Base-by-base conservation (phyloP, 176 grass and related monocot genomes). In the Otatea glauca region DNA sequence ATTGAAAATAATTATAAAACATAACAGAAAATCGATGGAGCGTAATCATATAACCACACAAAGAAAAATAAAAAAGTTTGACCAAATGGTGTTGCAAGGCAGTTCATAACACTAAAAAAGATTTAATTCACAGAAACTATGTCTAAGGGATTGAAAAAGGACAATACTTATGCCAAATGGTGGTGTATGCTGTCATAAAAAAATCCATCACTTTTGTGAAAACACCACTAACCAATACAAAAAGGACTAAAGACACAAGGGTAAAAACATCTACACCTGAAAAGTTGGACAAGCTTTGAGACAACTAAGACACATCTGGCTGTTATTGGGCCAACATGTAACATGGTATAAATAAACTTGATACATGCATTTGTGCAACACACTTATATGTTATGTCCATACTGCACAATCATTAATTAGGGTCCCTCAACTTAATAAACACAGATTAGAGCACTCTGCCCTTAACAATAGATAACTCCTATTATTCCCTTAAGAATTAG, bases 361-460 rank as follows among this genome's bases (percentile, higher is more conserved):
- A 80, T 21, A 17, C 14, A 25, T 61, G 18, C 24, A 21, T 7
- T 66, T 74, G 15, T 37, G 20, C 17, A 51, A 51, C 62, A 83
- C 47, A 69, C 64, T 43, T 43, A 43, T 43, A 9, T 43, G 41
- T 69, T 72, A 39, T 32, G 4, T 72, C 45, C 35, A 79, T 59
- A 60, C 5, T 75, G 9, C 12, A n/a, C 12, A 80, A 74, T 45
- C 58, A 47, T 67, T 72, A 39, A 78, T 62, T 37, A 54, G 54
- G 45, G 34, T 55, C 55, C 43, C 27, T 45, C 48, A 43, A 39
- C 5, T 67, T 37, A 74, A 74, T 50, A 76, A 70, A 54, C 59
- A 79, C 7, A 77, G 72, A 55, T 2, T 61, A 55, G 71, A 64
- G 44, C 23, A 56, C 45, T 13, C 39, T 45, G 48, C 13, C 18